Evolutionary conservation across 1,284 basidiomycete species (phyloP), one percentile per base, ranked within the genome.

Genomic region (Pseudozyma sp.): DNA sequence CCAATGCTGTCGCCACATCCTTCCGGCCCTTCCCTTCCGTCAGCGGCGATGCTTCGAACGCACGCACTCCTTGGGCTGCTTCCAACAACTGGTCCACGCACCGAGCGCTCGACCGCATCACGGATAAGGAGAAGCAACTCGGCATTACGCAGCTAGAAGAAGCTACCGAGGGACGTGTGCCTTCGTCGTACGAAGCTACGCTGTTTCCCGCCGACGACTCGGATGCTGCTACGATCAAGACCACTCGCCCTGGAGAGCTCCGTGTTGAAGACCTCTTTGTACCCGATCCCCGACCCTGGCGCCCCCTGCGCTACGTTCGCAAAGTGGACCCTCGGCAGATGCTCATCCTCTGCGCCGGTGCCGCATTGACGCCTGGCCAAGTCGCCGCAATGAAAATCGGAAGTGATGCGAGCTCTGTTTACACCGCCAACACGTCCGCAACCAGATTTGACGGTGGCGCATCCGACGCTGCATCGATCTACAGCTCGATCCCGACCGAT

Each of bases 321-420:
- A 76, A 83, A 25, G 73, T 72, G 7, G 80, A 83, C 52, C 83
- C 83, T 5, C 72, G 82, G 1, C 83, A 85, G 66, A 61, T 83
- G 62, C 78, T 85, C 21, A 66, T 85, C 18, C 59, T 85, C 4
- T 75, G 75, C 31, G 75, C 79, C 2, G 79, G 79, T 5, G 69
- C 76, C 50, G 64, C 71, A 11, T 48, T 81, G 43, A 76, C 71
- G 14, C 63, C 59, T 1, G 65, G 63, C 3, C 73, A 79, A 51
- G 67, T 71, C 8, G 71, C 64, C 8, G 75, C 70, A 14, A 51
- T 70, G 40, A 62, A 62, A 39, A n/a, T 74, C 18, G 68, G 65
- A 16, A 53, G 58, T 38, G 69, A 63, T 51, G 49, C 65, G 1
- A 63, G 55, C 57, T 69, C 64, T 5, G 40, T 66, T 21, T 19